Evolutionary conservation across 352 stramenopile genomes (phyloP).

Genomic region (Halophytophthora polymorphica): DNA sequence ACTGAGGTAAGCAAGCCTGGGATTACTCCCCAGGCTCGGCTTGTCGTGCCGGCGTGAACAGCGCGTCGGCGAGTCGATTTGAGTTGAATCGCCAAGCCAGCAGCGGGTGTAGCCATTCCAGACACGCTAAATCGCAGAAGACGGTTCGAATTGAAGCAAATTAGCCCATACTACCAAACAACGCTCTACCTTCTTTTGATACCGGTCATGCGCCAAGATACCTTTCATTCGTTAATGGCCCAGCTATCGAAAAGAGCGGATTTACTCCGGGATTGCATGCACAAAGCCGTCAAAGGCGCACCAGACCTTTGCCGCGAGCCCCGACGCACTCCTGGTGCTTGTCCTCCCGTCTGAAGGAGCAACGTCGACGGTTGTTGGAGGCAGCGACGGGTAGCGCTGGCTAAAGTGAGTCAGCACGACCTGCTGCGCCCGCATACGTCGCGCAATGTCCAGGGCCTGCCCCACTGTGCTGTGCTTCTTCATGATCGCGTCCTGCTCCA

Average conservation of each 20-base stretch:
- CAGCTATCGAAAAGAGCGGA: slow-evolving; percentile 8
- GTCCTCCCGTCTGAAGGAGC: background rate
- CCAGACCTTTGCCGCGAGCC: background rate
- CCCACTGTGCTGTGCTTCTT: slow-evolving; percentile 94
- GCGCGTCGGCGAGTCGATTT: too few relatives aligned
- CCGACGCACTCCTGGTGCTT: background rate
- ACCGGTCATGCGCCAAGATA: too few relatives aligned
- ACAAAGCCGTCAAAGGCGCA: slow-evolving; percentile 45
- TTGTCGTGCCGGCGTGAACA: too few relatives aligned
- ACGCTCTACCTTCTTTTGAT: too few relatives aligned
- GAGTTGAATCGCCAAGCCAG: too few relatives aligned
- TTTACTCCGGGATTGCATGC: slow-evolving; percentile 22
- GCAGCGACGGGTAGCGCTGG: slow-evolving; percentile 65
- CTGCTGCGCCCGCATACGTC: slow-evolving; percentile 68
- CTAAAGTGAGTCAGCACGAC: slow-evolving; percentile 97
- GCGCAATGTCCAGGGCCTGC: slow-evolving; percentile 87
- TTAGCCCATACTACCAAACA: too few relatives aligned
- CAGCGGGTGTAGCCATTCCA: too few relatives aligned
- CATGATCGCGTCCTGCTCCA: slow-evolving; percentile 88
- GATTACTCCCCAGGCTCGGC: too few relatives aligned
- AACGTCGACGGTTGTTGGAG: slow-evolving; percentile 22
- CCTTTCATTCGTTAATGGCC: background rate
- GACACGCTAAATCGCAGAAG: too few relatives aligned
- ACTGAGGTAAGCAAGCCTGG: too few relatives aligned
- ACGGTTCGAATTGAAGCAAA: too few relatives aligned